Evolutionary conservation across 352 stramenopile genomes (phyloP), one percentile per base, ranked within the genome.

Genomic region (Pythium phragmiticola): DNA sequence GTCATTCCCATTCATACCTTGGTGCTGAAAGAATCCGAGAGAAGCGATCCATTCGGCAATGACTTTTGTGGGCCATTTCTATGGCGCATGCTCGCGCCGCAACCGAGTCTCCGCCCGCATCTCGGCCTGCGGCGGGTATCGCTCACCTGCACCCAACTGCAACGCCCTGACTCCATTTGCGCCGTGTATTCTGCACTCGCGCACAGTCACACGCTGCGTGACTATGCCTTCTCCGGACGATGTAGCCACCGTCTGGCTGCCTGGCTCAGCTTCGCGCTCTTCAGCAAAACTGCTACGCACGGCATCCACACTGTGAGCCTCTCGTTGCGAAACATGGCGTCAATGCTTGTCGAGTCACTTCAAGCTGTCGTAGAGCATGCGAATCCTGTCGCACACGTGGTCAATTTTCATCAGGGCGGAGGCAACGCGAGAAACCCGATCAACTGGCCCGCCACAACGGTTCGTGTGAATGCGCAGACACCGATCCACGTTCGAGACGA

Each of bases 281-380:
- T 56, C 33, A 42, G 49, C n/a, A 45, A 56, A 16, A 45, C 28
- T 3, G 17, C 49, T 17, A 30, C 49, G 21, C 49, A 56, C n/a
- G 1, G 4, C 4, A 56, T 56, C 17, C 28, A 30, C 14, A 56
- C 28, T 16, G 49, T 45, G 14, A 2, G 8, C 1, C 30, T 56
- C 30, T 39, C 23, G 2, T 41, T 41, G 9, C 4, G 3, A 6
- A 37, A 12, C 11, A 12, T 7, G 0, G 8, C 28, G 11, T 17
- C 26, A 2, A 0, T 17, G 45, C 33, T 34, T 21, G 19, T 51
- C 6, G 45, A 51, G 9, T 23, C 26, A 11, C 23, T 54, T 19
- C 13, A 11, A 1, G 2, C n/a, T 41, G 8, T 41, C 4, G 12
- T 41, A 11, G 26, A 54, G 28, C 12, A 54, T 14, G 4, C 48